phyloP scores from a whole-genome alignment of 176 grass and related monocot species.

The Oryza glumipatula region DNA sequence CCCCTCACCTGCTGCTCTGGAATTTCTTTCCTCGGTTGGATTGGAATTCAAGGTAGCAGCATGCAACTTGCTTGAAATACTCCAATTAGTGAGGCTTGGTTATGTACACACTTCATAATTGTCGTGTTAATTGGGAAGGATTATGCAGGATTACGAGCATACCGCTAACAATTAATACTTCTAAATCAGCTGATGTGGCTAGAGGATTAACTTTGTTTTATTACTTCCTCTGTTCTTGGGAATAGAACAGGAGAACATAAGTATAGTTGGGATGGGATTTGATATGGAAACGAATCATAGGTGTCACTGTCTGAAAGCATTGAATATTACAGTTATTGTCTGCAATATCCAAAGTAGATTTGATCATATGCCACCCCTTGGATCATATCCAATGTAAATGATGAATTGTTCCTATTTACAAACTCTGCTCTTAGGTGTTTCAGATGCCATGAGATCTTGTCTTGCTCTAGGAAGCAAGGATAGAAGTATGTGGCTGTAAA shows the following conservation, averaged over 20 bases:
- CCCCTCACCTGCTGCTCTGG: too few species aligned
- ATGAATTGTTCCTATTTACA: not conserved
- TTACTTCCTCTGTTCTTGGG: not conserved
- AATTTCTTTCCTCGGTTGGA: not conserved
- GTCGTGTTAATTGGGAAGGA: not conserved
- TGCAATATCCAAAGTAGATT: not conserved
- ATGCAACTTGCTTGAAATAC: not conserved
- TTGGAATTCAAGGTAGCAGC: not conserved
- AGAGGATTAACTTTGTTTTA: not conserved
- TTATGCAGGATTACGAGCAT: not conserved
- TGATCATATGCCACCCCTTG: not conserved
- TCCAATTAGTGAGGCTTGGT: not conserved
- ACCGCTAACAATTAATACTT: not conserved
- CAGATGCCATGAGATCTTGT: too few species aligned
- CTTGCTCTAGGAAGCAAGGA: too few species aligned
- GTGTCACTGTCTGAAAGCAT: not conserved
- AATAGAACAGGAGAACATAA: too few species aligned
- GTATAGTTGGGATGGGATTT: not conserved
- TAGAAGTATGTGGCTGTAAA: too few species aligned
- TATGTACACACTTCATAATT: not conserved
- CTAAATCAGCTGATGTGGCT: too few species aligned
- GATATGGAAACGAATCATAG: not conserved
- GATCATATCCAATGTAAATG: too few species aligned
- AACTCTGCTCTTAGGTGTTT: too few species aligned
- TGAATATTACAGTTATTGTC: not conserved